Evolutionary conservation across 768 basidiomycete species (phyloP).

Genomic region (Suillus subalutaceus): DNA sequence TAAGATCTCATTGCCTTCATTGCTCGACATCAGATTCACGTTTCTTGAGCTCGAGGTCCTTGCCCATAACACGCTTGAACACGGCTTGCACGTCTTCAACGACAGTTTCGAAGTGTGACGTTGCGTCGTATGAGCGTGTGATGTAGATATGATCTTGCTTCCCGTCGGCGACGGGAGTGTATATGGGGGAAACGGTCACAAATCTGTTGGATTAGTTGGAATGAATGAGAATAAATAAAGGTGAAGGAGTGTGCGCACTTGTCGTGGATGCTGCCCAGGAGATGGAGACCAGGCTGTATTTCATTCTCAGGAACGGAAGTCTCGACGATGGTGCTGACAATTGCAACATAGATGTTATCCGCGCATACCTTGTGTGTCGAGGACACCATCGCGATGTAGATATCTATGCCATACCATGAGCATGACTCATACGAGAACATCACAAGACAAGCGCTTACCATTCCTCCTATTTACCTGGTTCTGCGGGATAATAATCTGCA

Average conservation of each 20-base stretch:
- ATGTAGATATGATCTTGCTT: conserved; percentile 90
- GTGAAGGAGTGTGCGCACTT: conserved; percentile 59
- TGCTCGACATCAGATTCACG: conserved; percentile 71
- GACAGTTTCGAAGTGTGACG: conserved; percentile 98
- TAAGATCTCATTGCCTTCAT: conserved; percentile 22
- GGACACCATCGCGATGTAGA: conserved; percentile 98
- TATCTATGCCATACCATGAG: conserved; percentile 60
- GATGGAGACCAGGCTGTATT: conserved; percentile 87
- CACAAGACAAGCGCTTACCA: conserved; percentile 52
- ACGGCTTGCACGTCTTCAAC: conserved; percentile 97
- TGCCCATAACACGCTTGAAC: conserved; percentile 85
- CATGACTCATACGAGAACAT: conserved; percentile 2
- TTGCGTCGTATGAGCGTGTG: conserved; percentile 97
- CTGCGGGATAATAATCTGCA: conserved; percentile 98
- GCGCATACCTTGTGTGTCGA: conserved; percentile 97
- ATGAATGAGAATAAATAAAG: conserved; percentile 11
- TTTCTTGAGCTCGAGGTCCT: conserved; percentile 85
- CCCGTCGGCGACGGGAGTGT: conserved; percentile 86
- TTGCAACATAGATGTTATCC: conserved; percentile 93
- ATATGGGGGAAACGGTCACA: conserved; percentile 84
- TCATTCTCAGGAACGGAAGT: conserved; percentile 90
- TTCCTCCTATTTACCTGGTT: conserved; percentile 94
- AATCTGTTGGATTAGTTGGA: conserved; percentile 57
- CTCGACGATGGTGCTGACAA: conserved; percentile 98
- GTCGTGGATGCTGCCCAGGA: conserved; percentile 91